These are phyloP conservation scores for Calycina herbarum DNA, from an alignment of 2,329 filamentous ascomycete genomes.

Conservation along the genomic window DNA sequence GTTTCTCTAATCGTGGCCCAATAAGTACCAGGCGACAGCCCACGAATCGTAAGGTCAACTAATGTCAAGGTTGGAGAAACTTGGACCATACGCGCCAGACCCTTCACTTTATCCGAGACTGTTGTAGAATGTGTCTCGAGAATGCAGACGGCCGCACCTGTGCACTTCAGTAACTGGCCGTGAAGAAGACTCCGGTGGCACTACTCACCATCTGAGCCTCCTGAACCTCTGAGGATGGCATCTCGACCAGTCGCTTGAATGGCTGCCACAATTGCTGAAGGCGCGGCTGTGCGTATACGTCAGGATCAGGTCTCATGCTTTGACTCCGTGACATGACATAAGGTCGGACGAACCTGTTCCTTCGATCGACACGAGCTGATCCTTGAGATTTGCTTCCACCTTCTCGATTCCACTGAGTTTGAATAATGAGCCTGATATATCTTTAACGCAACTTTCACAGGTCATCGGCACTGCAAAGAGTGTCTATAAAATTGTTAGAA, in stretches of 20 bases:
- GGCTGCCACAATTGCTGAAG: slow-evolving; percentile 83
- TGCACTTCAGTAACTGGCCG: slow-evolving; percentile 4
- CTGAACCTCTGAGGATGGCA: slow-evolving; percentile 89
- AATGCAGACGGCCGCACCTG: slow-evolving; percentile 87
- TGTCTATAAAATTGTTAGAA: slow-evolving; percentile 56
- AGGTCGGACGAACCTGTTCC: slow-evolving; percentile 64
- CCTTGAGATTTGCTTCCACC: slow-evolving; percentile 77
- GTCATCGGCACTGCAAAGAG: slow-evolving; percentile 93
- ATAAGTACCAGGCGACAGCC: slow-evolving; percentile 79
- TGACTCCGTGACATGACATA: slow-evolving; percentile 10
- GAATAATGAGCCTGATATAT: slow-evolving; percentile 76
- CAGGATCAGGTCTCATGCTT: slow-evolving; percentile 19
- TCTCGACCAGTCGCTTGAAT: slow-evolving; percentile 90
- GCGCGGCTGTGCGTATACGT: slow-evolving; percentile 59
- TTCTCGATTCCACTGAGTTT: slow-evolving; percentile 78
- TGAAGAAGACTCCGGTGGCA: background rate
- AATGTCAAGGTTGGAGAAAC: slow-evolving; percentile 76
- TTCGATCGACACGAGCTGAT: slow-evolving; percentile 81
- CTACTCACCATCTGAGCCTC: slow-evolving; percentile 75
- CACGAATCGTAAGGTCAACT: slow-evolving; percentile 83
- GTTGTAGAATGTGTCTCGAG: slow-evolving; percentile 75
- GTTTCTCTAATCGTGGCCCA: slow-evolving; percentile 80
- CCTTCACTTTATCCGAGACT: slow-evolving; percentile 70
- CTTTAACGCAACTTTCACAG: slow-evolving; percentile 85
- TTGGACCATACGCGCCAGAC: slow-evolving; percentile 91